Conservation (phyloP, 2,329 filamentous ascomycete species). For the Rhynchosporium agropyri region DNA sequence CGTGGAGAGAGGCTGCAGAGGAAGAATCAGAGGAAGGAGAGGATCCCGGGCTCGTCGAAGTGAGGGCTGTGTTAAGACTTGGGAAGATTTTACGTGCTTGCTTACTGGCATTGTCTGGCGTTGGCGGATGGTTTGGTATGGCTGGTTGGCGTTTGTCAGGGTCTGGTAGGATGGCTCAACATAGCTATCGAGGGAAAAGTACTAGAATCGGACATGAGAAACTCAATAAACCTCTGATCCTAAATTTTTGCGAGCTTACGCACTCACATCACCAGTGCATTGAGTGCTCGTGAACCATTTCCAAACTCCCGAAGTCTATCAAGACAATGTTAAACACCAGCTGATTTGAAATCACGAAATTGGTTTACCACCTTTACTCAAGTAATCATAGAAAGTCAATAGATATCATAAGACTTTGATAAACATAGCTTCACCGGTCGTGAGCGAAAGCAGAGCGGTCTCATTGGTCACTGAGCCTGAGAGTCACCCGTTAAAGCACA, state of each 20-base stretch:
- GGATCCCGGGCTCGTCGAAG: conserved; percentile 36
- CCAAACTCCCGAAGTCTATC: too few relatives aligned
- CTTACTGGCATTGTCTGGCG: conserved; percentile 11
- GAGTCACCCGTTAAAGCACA: too few relatives aligned
- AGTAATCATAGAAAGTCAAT: too few relatives aligned
- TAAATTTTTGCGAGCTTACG: neutral
- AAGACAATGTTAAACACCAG: too few relatives aligned
- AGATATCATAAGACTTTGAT: too few relatives aligned
- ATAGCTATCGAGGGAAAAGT: conserved; percentile 6
- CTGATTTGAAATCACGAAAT: too few relatives aligned
- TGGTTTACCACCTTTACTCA: too few relatives aligned
- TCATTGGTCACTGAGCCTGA: too few relatives aligned
- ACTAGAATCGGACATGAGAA: neutral
- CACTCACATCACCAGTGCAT: neutral
- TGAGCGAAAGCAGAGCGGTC: too few relatives aligned
- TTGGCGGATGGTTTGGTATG: neutral
- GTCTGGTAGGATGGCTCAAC: neutral
- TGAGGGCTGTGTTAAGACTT: neutral
- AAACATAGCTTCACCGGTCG: too few relatives aligned
- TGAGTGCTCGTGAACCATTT: too few relatives aligned
- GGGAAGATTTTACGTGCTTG: neutral
- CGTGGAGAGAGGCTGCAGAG: conserved; percentile 71
- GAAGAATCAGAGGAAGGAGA: conserved; percentile 60
- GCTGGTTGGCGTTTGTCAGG: conserved; percentile 16
- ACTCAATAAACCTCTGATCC: neutral